phyloP scores from a whole-genome alignment of 805 yeast species.

The Yamadazyma olivae region DNA sequence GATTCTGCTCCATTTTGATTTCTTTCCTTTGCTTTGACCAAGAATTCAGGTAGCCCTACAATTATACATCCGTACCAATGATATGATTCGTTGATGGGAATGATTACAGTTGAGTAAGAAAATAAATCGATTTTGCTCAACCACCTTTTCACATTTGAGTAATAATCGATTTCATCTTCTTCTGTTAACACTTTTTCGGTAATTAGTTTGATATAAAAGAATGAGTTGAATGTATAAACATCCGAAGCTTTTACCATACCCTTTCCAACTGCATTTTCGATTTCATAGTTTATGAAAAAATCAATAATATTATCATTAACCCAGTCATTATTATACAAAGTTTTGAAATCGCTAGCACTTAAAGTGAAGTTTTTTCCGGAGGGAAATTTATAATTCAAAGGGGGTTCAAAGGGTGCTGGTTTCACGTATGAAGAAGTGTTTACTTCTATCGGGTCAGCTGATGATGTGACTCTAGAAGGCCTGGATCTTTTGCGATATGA shows the following conservation, averaged over 20 bases:
- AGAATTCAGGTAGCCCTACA: constrained; percentile 44
- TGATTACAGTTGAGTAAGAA: constrained; percentile 55
- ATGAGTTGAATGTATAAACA: constrained; percentile 71
- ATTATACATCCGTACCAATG: constrained; percentile 91
- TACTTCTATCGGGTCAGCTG: too few relatives aligned
- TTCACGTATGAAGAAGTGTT: neutral
- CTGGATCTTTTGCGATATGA: too few relatives aligned
- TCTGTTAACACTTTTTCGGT: constrained; percentile 14
- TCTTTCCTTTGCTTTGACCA: constrained; percentile 5
- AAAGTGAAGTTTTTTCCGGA: constrained; percentile 57
- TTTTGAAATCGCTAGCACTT: constrained; percentile 68
- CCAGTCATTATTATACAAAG: constrained; percentile 80
- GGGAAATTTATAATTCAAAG: constrained; percentile 48
- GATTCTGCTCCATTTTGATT: constrained; percentile 1
- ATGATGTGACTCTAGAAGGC: too few relatives aligned
- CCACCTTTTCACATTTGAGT: constrained; percentile 74
- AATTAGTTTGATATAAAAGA: constrained; percentile 69
- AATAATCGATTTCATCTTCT: constrained; percentile 32
- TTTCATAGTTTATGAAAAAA: constrained; percentile 67
- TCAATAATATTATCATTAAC: constrained; percentile 86
- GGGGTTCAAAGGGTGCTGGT: constrained; percentile 43
- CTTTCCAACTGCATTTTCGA: constrained; percentile 32
- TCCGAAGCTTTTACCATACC: constrained; percentile 26
- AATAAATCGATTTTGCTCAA: constrained; percentile 61
- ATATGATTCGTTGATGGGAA: constrained; percentile 76